Conservation (phyloP, 169 alveolate species). For the Plasmodium reichenowi region DNA sequence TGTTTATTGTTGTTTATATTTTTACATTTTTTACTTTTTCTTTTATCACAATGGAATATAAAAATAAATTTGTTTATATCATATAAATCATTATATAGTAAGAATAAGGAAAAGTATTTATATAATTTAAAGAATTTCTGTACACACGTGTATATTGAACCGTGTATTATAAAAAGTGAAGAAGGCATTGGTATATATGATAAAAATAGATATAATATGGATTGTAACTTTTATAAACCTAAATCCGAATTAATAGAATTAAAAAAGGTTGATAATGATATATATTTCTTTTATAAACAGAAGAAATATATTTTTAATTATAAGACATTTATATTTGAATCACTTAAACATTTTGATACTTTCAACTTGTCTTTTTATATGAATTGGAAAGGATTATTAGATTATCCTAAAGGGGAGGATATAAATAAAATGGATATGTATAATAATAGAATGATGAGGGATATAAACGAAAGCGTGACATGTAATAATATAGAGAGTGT, state of each 20-base stretch:
- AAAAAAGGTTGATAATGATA: conserved; percentile 67
- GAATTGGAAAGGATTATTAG: conserved; percentile 81
- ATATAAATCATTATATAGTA: conserved; percentile 10
- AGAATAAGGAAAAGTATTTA: conserved; percentile 9
- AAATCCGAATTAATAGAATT: conserved; percentile 71
- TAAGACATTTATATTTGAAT: conserved; percentile 69
- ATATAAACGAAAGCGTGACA: conserved; percentile 55
- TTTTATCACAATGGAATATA: conserved; percentile 68
- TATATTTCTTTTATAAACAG: conserved; percentile 78
- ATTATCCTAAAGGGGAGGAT: conserved; percentile 1
- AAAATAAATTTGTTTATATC: conserved; percentile 18
- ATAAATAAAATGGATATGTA: neutral
- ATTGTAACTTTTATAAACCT: conserved; percentile 51
- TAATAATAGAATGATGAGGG: conserved; percentile 9
- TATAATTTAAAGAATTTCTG: conserved; percentile 36
- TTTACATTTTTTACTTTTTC: conserved; percentile 33
- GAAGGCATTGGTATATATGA: neutral
- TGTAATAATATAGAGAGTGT: neutral
- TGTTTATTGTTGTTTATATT: conserved; percentile 36
- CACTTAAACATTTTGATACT: conserved; percentile 83
- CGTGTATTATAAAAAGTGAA: conserved; percentile 6
- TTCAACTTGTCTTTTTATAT: conserved; percentile 60
- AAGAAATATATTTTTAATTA: conserved; percentile 79
- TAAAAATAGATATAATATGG: conserved; percentile 53
- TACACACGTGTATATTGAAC: conserved; percentile 72